Percentiles rank a stretch among this genome's conserved stretches.
Evolutionary conservation across 805 yeast species (phyloP).

Genomic region (Grigorovia jiainica): DNA sequence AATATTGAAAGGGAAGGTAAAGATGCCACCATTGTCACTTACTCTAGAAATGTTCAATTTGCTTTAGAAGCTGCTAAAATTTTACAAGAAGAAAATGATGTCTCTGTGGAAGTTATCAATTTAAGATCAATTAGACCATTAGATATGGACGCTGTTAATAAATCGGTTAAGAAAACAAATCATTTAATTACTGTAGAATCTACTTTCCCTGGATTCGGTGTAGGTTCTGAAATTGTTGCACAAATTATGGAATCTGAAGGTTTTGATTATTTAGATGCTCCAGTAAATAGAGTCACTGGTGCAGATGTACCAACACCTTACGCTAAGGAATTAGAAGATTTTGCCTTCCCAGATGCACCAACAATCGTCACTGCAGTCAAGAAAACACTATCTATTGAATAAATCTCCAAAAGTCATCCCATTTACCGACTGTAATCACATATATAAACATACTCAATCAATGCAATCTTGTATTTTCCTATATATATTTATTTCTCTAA

Average conservation of each 20-base stretch:
- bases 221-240: conserved; percentile 96
- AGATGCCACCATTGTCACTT: conserved; percentile 82
- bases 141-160: conserved; percentile 77
- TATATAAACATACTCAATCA: neutral
- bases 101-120: conserved; percentile 88
- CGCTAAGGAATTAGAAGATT: conserved; percentile 90
- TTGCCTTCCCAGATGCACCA: conserved; percentile 96
- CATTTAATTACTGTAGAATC: conserved; percentile 94
- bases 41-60: conserved; percentile 82
- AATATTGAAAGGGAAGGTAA: conserved; percentile 90
- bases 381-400: conserved; percentile 64
- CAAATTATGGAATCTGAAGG: conserved; percentile 98
- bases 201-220: conserved; percentile 97
- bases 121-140: conserved; percentile 95
- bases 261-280: conserved; percentile 96
- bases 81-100: conserved; percentile 75
- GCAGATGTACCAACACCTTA: conserved; percentile 99
- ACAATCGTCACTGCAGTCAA: conserved; percentile 79
- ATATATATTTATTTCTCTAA: neutral
- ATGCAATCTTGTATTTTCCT: neutral
- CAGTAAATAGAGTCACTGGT: conserved; percentile 97
- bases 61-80: conserved; percentile 84
- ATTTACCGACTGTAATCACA: neutral
- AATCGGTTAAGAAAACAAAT: conserved; percentile 91
- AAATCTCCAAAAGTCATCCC: neutral